A percentile compares a stretch with the other conserved stretches of the same genome.
Conservation (phyloP, 805 yeast species). For the Yarrowia osloensis region DNA sequence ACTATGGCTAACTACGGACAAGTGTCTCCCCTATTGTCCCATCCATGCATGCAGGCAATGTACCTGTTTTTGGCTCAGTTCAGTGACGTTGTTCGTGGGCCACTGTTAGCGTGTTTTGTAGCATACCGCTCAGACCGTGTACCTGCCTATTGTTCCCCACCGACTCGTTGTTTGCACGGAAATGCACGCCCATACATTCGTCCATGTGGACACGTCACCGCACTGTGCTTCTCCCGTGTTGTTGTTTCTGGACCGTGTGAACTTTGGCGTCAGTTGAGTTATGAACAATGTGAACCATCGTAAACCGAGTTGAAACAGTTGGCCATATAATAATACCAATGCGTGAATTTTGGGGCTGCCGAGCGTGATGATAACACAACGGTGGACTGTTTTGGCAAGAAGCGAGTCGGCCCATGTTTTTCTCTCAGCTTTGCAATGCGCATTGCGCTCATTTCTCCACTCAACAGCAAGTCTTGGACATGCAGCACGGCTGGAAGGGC, state of each 20-base stretch:
- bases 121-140: background rate
- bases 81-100: background rate
- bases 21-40: slow-evolving; percentile 8
- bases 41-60: slow-evolving; percentile 5
- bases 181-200: background rate
- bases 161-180: background rate
- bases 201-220: slow-evolving; percentile 19
- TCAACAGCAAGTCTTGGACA: background rate
- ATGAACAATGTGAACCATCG: background rate
- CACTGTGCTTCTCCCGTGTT: background rate
- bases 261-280: slow-evolving; percentile 25
- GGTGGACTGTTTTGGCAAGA: too few species aligned
- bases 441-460: background rate
- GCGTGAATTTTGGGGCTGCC: slow-evolving; percentile 1
- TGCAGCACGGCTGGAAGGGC: slow-evolving; percentile 23
- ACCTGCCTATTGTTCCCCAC: background rate
- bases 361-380: too few species aligned
- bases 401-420: background rate
- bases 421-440: too few species aligned
- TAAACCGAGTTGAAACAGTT: background rate
- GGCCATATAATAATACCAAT: background rate
- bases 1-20: background rate
- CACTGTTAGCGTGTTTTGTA: background rate
- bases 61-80: background rate
- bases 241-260: slow-evolving; percentile 16